Conservation (phyloP, 805 yeast species). For the Metschnikowia vanudenii region DNA sequence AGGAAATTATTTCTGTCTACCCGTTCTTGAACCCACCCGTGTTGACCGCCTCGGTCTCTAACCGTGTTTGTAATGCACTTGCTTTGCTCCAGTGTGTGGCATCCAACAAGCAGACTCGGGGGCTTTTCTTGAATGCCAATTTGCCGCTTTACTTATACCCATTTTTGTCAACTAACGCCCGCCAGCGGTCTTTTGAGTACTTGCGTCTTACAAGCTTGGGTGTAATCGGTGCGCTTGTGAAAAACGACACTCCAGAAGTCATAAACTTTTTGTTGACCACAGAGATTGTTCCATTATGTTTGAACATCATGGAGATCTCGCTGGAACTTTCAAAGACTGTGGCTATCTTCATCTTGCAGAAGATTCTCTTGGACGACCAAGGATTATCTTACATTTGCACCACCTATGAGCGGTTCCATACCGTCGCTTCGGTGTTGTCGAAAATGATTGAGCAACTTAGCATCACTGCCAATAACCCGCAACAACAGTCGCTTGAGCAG, state of each 20-base stretch:
- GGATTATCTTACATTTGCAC: conserved; percentile 93
- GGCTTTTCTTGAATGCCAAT: conserved; percentile 81
- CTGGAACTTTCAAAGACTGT: conserved; percentile 94
- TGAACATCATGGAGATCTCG: conserved; percentile 92
- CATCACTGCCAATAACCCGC: conserved; percentile 51
- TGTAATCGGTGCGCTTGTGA: conserved; percentile 94
- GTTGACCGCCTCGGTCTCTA: conserved; percentile 80
- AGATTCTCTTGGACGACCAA: conserved; percentile 85
- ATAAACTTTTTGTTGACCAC: conserved; percentile 90
- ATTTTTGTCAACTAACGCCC: conserved; percentile 85
- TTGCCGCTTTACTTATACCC: conserved; percentile 92
- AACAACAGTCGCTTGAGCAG: conserved; percentile 1
- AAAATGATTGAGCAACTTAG: conserved; percentile 83
- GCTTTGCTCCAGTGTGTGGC: conserved; percentile 97
- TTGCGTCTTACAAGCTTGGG: conserved; percentile 90
- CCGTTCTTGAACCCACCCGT: conserved; percentile 87
- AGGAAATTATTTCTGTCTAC: conserved; percentile 87
- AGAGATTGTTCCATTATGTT: conserved; percentile 91
- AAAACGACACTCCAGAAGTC: conserved; percentile 93
- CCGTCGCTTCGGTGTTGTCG: conserved; percentile 84
- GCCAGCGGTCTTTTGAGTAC: conserved; percentile 91
- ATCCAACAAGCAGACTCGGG: conserved; percentile 87
- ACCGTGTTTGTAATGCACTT: conserved; percentile 92
- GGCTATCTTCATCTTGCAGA: conserved; percentile 93
- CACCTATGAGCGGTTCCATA: conserved; percentile 90